Evolutionary conservation across 2,329 filamentous ascomycete genomes (phyloP), one percentile per base, ranked within the genome.

Genomic region (Neofusicoccum kwambonambiense): DNA sequence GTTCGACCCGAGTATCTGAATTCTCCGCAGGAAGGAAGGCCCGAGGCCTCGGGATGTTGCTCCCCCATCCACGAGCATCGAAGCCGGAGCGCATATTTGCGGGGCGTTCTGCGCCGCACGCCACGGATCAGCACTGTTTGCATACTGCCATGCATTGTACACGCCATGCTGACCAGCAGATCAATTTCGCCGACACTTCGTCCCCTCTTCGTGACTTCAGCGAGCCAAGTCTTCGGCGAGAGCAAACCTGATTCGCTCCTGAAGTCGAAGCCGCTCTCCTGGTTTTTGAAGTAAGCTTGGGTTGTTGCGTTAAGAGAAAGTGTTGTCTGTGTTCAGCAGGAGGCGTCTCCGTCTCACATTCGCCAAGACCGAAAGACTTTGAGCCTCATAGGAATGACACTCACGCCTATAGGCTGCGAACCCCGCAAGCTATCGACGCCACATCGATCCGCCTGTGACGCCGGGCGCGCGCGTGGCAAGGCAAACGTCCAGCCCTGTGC

Each of bases 391-490:
- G 11, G 37, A 17, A 13, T 22, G 22, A 15, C 15, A 35, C 19
- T n/a, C 17, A 22, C 31, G 41, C 56, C 31, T 37, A 60, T 60
- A 60, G 56, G 56, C 41, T 15, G 5, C 12, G 17, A 31, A 6
- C 27, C 41, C n/a, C 27, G 42, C 27, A 44, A 19, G 41, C 27
- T 37, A 60, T 60, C 56, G 22, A 35, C 56, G 56, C 56, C 56
- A 60, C 56, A 47, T 15, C 27, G 27, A 60, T 5, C 41, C 56
- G 56, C 56, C 56, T 34, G 27, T 60, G 47, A 37, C 56, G 56
- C 41, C 56, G 56, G 27, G n/a, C 42, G 19, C 15, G 41, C n/a
- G 56, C 56, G 56, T 60, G 56, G 56, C 56, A 47, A 60, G 56
- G 56, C 56, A 37, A 6, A 19, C 41, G 13, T 9, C n/a, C 41